A percentile compares a stretch with the other conserved stretches of the same genome.
Conservation (phyloP, 1,139 yeast genomes). For the Yamadazyma trypodendri region DNA sequence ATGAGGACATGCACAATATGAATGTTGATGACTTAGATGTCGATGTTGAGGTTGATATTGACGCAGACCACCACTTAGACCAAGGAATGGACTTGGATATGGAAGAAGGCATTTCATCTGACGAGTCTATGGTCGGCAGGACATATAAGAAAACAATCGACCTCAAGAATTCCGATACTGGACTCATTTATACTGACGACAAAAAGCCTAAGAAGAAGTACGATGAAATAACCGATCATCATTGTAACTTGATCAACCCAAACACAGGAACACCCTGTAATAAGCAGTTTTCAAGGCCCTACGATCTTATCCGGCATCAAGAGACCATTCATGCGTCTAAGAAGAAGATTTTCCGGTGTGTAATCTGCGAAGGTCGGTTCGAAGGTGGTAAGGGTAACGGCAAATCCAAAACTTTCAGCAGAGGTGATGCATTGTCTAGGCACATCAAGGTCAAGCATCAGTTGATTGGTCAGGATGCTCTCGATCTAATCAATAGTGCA, state of each 20-base stretch:
- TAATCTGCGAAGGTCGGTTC: slow-evolving; percentile 49
- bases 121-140: neutral
- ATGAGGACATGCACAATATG: slow-evolving; percentile 1
- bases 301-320: slow-evolving; percentile 50
- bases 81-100: too few relatives aligned
- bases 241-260: slow-evolving; percentile 58
- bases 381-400: slow-evolving; percentile 57
- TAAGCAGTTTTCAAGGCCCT: slow-evolving; percentile 48
- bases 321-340: slow-evolving; percentile 50
- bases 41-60: slow-evolving; percentile 5
- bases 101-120: too few relatives aligned
- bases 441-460: slow-evolving; percentile 51
- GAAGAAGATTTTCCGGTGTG: slow-evolving; percentile 50
- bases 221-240: slow-evolving; percentile 30
- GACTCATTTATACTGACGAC: slow-evolving; percentile 2
- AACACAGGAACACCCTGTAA: slow-evolving; percentile 44
- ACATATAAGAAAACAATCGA: neutral
- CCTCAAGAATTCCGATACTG: neutral
- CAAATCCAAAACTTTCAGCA: slow-evolving; percentile 51
- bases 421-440: slow-evolving; percentile 51
- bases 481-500: slow-evolving; percentile 68
- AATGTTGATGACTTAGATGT: neutral
- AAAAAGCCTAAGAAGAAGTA: slow-evolving; percentile 9
- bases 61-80: neutral
- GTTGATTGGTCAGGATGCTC: slow-evolving; percentile 46